phyloP scores from a whole-genome alignment of 768 basidiomycete genomes.

The Boletus reticulatus region DNA sequence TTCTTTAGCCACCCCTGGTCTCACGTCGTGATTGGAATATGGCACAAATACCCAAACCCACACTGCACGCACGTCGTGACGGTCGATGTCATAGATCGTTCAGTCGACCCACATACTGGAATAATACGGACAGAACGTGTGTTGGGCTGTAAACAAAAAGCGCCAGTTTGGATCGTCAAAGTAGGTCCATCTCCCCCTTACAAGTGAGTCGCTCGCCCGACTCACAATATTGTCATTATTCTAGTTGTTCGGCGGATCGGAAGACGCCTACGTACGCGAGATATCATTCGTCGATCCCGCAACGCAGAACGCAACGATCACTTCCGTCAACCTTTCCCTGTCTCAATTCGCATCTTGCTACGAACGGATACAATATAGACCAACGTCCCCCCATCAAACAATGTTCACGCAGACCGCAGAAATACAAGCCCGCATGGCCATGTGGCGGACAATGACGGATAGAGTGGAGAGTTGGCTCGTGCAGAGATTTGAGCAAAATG shows the following conservation, averaged over 20 bases:
- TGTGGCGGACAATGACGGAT: conserved; percentile 82
- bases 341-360: conserved; percentile 94
- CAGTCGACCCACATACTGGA: conserved; percentile 79
- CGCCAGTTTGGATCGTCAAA: conserved; percentile 91
- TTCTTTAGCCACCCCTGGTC: conserved; percentile 77
- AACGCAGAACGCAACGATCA: conserved; percentile 76
- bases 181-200: conserved; percentile 43
- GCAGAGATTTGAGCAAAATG: conserved; percentile 90
- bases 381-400: conserved; percentile 61
- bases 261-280: conserved; percentile 93
- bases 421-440: conserved; percentile 76
- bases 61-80: conserved; percentile 87
- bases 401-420: conserved; percentile 88
- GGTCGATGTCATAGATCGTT: conserved; percentile 83
- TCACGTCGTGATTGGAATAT: conserved; percentile 90
- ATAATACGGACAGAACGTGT: conserved; percentile 90
- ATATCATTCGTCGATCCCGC: conserved; percentile 90
- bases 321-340: conserved; percentile 89
- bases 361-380: conserved; percentile 86
- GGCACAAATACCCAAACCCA: conserved; percentile 95
- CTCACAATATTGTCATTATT: neutral
- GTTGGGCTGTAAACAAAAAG: conserved; percentile 87
- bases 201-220: conserved; percentile 7
- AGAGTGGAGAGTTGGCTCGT: conserved; percentile 83
- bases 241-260: conserved; percentile 88